phyloP scores from a whole-genome alignment of 306 rosid genomes.

The Boehmeria nivea region DNA sequence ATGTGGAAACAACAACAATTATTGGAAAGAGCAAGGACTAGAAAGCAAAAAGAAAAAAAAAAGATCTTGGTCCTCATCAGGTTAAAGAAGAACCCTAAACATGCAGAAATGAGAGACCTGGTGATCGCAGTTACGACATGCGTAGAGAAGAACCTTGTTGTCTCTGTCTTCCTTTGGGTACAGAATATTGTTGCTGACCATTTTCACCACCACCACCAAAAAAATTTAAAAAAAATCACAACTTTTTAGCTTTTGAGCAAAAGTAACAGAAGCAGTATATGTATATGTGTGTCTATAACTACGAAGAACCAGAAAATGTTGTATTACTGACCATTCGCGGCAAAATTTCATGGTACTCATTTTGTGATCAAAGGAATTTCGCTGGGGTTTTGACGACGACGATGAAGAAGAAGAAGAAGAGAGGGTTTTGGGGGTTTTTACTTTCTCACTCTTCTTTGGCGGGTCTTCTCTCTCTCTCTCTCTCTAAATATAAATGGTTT shows the following conservation, averaged over 20 bases:
- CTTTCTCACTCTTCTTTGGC: too few relatives aligned
- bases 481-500: too few relatives aligned
- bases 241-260: neutral
- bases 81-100: neutral
- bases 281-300: too few relatives aligned
- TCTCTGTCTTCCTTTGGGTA: conserved; percentile 94
- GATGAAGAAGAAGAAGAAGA: too few relatives aligned
- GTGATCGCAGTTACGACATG: conserved; percentile 96
- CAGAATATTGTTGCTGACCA: conserved; percentile 79
- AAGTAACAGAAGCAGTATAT: too few relatives aligned
- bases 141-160: conserved; percentile 68
- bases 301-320: neutral
- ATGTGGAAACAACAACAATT: neutral
- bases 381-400: too few relatives aligned
- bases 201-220: neutral
- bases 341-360: conserved; percentile 99
- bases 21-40: neutral
- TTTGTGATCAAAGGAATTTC: conserved; percentile 20
- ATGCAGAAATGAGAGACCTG: conserved; percentile 51
- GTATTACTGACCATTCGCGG: conserved; percentile 87
- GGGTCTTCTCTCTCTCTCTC: too few relatives aligned
- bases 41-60: neutral
- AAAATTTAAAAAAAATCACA: neutral
- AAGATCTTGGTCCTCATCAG: neutral
- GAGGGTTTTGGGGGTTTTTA: too few relatives aligned